These are phyloP conservation scores for Entophlyctis helioformis DNA, from an alignment of 192 early-diverging fungal genomes.

Conservation along the genomic window DNA sequence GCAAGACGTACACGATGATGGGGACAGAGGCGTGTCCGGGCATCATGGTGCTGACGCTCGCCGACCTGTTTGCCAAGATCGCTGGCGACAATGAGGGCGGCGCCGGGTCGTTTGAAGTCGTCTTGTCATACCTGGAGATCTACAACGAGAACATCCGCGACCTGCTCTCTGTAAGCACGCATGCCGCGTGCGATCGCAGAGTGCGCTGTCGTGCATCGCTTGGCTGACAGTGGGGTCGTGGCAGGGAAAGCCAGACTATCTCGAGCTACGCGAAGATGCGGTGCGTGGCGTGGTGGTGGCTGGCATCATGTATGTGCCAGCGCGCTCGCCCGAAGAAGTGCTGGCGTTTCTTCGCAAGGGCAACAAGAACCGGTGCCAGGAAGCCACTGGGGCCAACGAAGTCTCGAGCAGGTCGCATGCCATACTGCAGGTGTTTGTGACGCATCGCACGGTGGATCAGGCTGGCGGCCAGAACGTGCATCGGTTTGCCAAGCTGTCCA, in stretches of 20 bases:
- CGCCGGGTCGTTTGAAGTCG: conserved; percentile 1
- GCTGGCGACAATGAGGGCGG: conserved; percentile 5
- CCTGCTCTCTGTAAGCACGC: conserved; percentile 16
- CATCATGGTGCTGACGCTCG: conserved; percentile 56
- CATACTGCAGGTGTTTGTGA: conserved; percentile 63
- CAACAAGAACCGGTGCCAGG: conserved; percentile 63
- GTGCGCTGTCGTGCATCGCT: conserved; percentile 32
- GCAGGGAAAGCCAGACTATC: conserved; percentile 24
- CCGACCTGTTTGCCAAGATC: conserved; percentile 20
- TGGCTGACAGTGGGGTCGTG: conserved; percentile 52
- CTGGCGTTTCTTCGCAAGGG: conserved; percentile 67
- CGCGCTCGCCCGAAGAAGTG: conserved; percentile 17
- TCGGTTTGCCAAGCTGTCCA: conserved; percentile 39
- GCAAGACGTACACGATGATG: conserved; percentile 79
- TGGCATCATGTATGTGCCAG: conserved; percentile 37
- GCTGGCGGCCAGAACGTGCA: too few species aligned
- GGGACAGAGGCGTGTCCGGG: conserved; percentile 54
- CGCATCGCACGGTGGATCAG: too few species aligned
- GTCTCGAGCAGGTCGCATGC: conserved; percentile 66
- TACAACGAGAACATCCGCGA: conserved; percentile 60
- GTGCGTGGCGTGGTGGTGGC: conserved; percentile 46
- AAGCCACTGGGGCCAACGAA: conserved; percentile 62
- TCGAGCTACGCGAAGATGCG: conserved; percentile 68
- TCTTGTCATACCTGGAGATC: conserved; percentile 43
- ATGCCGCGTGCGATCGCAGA: conserved; percentile 10